phyloP scores from a whole-genome alignment of 2,329 filamentous ascomycete species.

The Stachybotrys elegans region DNA sequence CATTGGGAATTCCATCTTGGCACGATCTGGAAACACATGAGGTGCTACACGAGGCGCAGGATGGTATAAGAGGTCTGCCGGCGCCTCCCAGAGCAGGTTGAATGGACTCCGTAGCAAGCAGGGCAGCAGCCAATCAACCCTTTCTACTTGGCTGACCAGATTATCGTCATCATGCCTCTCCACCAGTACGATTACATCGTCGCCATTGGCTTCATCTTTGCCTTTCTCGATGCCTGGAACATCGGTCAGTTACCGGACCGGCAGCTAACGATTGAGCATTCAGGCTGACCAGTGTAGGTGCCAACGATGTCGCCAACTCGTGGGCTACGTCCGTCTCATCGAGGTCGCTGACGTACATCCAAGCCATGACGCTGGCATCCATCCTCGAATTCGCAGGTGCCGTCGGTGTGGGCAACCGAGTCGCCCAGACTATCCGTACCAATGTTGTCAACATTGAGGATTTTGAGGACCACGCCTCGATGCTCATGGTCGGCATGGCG shows the following conservation, averaged over 20 bases:
- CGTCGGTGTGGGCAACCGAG: conserved; percentile 54
- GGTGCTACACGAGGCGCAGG: no score
- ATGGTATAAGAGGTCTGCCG: no score
- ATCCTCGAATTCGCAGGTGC: conserved; percentile 60
- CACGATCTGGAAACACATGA: no score
- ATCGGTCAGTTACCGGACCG: conserved; percentile 35
- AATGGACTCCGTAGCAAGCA: no score
- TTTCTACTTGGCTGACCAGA: no score
- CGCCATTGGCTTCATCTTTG: conserved; percentile 60
- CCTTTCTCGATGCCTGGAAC: conserved; percentile 63
- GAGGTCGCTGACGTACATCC: conserved; percentile 56
- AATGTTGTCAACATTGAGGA: conserved; percentile 47
- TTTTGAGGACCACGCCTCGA: conserved; percentile 41
- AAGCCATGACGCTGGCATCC: conserved; percentile 53
- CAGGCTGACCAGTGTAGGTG: conserved; percentile 16
- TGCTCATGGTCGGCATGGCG: conserved; percentile 55
- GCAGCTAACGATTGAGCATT: neutral
- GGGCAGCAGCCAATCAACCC: no score
- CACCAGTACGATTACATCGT: conserved; percentile 59
- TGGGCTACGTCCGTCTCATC: conserved; percentile 71
- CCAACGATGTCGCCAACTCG: conserved; percentile 68
- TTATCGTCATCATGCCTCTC: conserved; percentile 10
- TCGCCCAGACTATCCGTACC: conserved; percentile 57
- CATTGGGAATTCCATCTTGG: no score
- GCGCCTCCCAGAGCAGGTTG: no score